Evolutionary conservation across 2,329 filamentous ascomycete species (phyloP).

Genomic region (Venturia nashicola): DNA sequence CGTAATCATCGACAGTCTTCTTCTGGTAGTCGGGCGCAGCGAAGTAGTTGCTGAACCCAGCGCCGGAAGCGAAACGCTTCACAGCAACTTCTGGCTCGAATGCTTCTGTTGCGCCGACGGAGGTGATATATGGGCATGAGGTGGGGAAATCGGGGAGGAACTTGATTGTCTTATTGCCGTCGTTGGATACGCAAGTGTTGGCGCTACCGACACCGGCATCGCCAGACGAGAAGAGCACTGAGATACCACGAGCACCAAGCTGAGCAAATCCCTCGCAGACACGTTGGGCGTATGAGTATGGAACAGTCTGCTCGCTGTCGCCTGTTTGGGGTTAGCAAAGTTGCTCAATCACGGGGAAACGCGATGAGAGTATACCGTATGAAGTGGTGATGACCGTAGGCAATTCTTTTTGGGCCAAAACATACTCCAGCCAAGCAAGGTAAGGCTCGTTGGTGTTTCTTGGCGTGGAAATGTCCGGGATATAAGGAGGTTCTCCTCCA

Average conservation of each 20-base stretch:
- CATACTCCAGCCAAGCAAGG: constrained; percentile 25
- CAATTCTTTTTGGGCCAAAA: constrained; percentile 23
- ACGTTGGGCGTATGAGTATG: constrained; percentile 23
- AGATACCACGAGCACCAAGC: constrained; percentile 27
- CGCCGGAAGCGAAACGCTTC: constrained; percentile 12
- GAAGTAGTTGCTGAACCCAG: constrained; percentile 34
- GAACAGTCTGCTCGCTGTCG: constrained; percentile 28
- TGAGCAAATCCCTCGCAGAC: constrained; percentile 28
- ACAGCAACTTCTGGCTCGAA: constrained; percentile 17
- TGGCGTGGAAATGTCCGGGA: background rate
- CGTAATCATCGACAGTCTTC: background rate
- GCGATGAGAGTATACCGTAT: constrained; percentile 15
- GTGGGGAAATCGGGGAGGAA: constrained; percentile 35
- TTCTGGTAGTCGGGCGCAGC: constrained; percentile 13
- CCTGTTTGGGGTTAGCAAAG: constrained; percentile 8
- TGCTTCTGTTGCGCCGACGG: constrained; percentile 24
- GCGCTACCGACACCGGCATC: constrained; percentile 24
- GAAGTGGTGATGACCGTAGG: constrained; percentile 26
- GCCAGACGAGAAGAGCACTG: constrained; percentile 27
- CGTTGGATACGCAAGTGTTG: constrained; percentile 29
- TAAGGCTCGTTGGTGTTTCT: constrained; percentile 36
- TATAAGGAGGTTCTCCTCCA: constrained; percentile 2
- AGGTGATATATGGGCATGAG: constrained; percentile 36
- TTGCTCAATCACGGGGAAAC: background rate
- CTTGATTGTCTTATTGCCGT: constrained; percentile 22